Evolutionary conservation across 2,329 filamentous ascomycete species (phyloP), one percentile per base, ranked within the genome.

Genomic region (Aureobasidium sp.): DNA sequence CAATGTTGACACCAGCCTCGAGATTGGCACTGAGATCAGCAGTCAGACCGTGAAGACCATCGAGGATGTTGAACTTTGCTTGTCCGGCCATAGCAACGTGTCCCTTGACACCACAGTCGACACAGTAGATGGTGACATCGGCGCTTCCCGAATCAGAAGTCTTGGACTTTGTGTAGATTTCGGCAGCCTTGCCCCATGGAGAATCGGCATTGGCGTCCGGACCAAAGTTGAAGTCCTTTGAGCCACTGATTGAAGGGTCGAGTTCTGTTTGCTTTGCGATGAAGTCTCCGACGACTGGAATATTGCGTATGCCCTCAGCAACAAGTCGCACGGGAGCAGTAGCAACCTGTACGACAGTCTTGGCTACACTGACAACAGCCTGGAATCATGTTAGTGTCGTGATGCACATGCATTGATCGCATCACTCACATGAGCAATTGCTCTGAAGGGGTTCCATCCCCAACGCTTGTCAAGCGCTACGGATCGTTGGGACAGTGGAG

Each of bases 41-140:
- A 40, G 11, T n/a, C 12, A 60, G 35, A 19, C 29, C 45, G 17
- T 60, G 45, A 7, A 60, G 45, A 17, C 57, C 57, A 37, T 60
- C 57, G 5, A 39, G 33, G 17, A 60, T 15, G 35, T 60, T 60
- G 19, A 35, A 60, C 22, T 60, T 60, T 15, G 45, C 57, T n/a
- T 60, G 57, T 5, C 57, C 57, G 1, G 57, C 44, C n/a, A 60
- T 17, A 12, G 57, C 44, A 22, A 60, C 33, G 19, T 42, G 29
- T 12, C 57, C 57, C 17, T 60, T 60, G 22, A 60, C 45, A 12
- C 57, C 57, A 33, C 57, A 60, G 22, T 50, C 57, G 17, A 60
- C 57, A 37, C 57, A 60, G 35, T 37, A 60, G 15, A 60, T 24
- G 3, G 44, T 49, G 19, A 50, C n/a, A 9, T 60, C 57, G 14